Evolutionary conservation across 768 basidiomycete species (phyloP).

Genomic region (Tylopilus intermedius): DNA sequence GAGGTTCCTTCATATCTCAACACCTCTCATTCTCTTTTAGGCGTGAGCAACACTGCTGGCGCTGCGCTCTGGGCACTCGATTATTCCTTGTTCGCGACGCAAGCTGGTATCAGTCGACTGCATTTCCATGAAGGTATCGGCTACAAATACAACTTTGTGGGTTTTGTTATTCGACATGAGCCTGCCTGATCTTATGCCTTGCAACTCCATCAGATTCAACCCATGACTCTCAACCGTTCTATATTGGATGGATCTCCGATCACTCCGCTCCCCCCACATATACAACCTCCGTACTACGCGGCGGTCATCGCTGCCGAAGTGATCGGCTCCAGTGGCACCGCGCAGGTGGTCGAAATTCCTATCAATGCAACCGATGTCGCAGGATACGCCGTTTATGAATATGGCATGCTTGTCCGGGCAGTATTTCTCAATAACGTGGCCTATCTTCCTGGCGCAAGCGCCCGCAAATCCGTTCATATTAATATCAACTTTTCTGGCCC

Average conservation of each 20-base stretch:
- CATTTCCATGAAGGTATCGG: constrained; percentile 68
- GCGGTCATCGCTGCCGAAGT: constrained; percentile 57
- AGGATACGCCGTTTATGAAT: constrained; percentile 61
- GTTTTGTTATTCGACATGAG: background rate
- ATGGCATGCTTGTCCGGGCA: constrained; percentile 38
- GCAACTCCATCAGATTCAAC: constrained; percentile 50
- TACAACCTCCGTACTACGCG: constrained; percentile 65
- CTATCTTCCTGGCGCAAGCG: constrained; percentile 35
- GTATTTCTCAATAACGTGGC: constrained; percentile 58
- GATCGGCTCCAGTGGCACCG: constrained; percentile 42
- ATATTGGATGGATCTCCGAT: constrained; percentile 52
- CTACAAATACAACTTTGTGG: constrained; percentile 64
- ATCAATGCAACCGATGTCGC: constrained; percentile 45
- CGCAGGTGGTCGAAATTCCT: constrained; percentile 43
- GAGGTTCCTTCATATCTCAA: background rate
- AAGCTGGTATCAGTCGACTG: constrained; percentile 48
- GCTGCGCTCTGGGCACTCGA: constrained; percentile 67
- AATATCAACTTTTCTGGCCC: constrained; percentile 35
- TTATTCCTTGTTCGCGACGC: constrained; percentile 56
- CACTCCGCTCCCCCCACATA: constrained; percentile 49
- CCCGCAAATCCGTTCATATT: constrained; percentile 40
- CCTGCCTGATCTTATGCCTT: background rate
- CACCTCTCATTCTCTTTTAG: constrained; percentile 24
- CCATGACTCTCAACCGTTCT: constrained; percentile 51
- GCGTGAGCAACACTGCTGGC: constrained; percentile 66